Evolutionary conservation across 1,284 basidiomycete species (phyloP).

Genomic region (Malassezia cuniculi): DNA sequence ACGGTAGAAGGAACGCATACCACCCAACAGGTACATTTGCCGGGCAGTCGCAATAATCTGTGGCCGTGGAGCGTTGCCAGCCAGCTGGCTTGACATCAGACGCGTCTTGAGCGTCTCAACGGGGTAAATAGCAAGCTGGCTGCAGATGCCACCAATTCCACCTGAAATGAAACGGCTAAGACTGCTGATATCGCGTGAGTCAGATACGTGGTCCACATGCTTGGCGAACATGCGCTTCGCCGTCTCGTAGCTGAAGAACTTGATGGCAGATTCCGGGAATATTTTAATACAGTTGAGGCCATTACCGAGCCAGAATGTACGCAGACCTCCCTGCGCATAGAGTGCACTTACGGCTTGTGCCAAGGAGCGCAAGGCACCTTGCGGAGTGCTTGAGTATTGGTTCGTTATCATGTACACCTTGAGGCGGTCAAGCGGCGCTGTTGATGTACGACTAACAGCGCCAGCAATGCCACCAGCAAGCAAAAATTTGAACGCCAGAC

Average conservation of each 20-base stretch:
- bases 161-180: conserved; percentile 85
- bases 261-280: conserved; percentile 94
- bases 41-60: conserved; percentile 54
- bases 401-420: conserved; percentile 91
- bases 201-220: conserved; percentile 80
- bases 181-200: conserved; percentile 77
- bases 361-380: too few species aligned
- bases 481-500: conserved; percentile 73
- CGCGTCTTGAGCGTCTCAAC: conserved; percentile 44
- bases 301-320: conserved; percentile 77
- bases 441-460: conserved; percentile 88
- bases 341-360: conserved; percentile 49
- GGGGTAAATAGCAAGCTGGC: conserved; percentile 58
- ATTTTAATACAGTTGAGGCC: conserved; percentile 69
- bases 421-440: conserved; percentile 91
- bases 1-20: conserved; percentile 72
- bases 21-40: conserved; percentile 65
- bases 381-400: conserved; percentile 33
- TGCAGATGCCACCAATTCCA: conserved; percentile 83
- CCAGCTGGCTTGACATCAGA: conserved; percentile 62
- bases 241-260: conserved; percentile 90
- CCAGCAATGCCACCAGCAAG: conserved; percentile 88
- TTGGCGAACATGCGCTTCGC: conserved; percentile 87
- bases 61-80: too few species aligned
- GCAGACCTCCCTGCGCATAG: conserved; percentile 61